Evolutionary conservation across 192 early-diverging fungal genomes (phyloP), one percentile per base, ranked within the genome.

Genomic region (Dispira simplex): DNA sequence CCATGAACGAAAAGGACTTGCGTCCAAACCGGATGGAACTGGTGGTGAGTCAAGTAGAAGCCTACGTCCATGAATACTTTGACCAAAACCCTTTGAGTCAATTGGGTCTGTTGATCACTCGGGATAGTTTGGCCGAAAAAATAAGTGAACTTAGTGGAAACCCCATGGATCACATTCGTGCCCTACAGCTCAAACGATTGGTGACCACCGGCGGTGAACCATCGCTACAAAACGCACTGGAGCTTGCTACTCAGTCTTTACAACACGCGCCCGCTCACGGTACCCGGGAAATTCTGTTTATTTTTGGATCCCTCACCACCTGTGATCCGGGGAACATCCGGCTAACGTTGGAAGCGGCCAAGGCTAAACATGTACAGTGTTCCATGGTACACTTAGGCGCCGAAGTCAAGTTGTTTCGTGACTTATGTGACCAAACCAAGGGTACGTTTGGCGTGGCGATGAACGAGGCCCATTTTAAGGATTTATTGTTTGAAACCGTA

Each of bases 81-180:
- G 91, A 95, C 75, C 92, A 95, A 68, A 98, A 98, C 68, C 94
- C 95, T 0, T 85, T 98, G 25, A 86, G 87, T 11, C 90, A 90
- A 72, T 75, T 97, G 27, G 84, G 89, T 13, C 69, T 98, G 3
- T 79, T 97, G 13, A 78, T 83, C 2, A 95, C 88, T 6, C 79
- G 85, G 54, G 90, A 97, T 69, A 90, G 89, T 43, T 67, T 91
- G 58, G 91, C 91, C 0, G 90, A 95, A 69, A 84, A 83, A 69
- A 45, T 91, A 58, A 85, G 89, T 8, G 94, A 95, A n/a, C 66
- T 96, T 62, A 80, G 83, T 52, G 89, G 92, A 71, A 81, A 95
- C 65, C 88, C 90, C 4, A 82, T 76, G 46, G 90, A 97, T 63
- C 90, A 95, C 66, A 77, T 92, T 6, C 53, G 66, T 3, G 86